A percentile compares a stretch with the other conserved stretches of the same genome.
phyloP scores from a whole-genome alignment of 164 flowering plant genomes.

The Pachysandra terminalis region DNA sequence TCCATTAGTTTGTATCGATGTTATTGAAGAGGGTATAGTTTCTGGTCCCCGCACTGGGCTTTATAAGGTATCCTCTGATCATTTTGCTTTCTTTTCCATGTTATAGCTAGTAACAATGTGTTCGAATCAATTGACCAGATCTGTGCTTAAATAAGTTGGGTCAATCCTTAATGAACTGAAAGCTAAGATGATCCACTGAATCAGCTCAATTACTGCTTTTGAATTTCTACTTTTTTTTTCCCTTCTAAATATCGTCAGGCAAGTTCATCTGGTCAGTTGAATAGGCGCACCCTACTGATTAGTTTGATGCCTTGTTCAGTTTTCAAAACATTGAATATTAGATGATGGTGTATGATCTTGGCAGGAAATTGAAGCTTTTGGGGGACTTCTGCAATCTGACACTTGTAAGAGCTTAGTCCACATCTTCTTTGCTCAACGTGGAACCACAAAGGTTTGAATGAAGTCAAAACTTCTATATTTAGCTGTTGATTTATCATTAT shows the following conservation, averaged over 20 bases:
- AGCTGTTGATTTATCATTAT: background rate
- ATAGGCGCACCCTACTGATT: too few relatives aligned
- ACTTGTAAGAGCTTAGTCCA: conserved; percentile 30
- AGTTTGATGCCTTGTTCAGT: too few relatives aligned
- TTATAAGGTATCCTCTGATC: conserved; percentile 43
- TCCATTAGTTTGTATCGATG: conserved; percentile 41
- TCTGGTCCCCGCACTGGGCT: conserved; percentile 25
- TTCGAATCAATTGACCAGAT: too few relatives aligned
- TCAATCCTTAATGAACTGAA: too few relatives aligned
- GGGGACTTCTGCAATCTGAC: conserved; percentile 25
- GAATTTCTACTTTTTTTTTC: too few relatives aligned
- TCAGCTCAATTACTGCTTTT: too few relatives aligned
- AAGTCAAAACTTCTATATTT: background rate
- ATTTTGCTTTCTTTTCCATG: background rate
- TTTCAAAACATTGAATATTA: background rate
- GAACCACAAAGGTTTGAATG: conserved; percentile 60
- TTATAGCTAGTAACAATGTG: background rate
- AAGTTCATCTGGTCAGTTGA: too few relatives aligned
- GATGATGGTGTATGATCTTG: conserved; percentile 11
- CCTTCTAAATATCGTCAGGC: too few relatives aligned
- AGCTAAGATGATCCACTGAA: too few relatives aligned
- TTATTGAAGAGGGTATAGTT: conserved; percentile 30
- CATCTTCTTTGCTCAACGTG: conserved; percentile 60
- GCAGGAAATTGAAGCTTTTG: conserved; percentile 35
- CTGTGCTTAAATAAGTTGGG: too few relatives aligned